Evolutionary conservation across 1,284 basidiomycete genomes (phyloP).

Genomic region (Neonothopanus nambi): DNA sequence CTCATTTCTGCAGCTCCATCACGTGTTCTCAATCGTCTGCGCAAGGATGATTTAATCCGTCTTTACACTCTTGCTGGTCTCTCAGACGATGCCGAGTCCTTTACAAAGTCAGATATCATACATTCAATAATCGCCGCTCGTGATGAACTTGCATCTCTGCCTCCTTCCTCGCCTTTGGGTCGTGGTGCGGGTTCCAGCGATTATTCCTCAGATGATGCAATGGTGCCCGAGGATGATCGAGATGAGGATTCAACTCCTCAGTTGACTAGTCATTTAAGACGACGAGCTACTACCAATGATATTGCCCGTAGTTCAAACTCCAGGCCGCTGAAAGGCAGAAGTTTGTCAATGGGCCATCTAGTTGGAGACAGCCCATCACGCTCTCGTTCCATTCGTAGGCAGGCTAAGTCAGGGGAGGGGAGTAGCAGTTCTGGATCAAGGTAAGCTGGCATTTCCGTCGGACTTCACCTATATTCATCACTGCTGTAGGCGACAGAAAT

Average conservation of each 20-base stretch:
- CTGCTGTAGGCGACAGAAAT: constrained; percentile 13
- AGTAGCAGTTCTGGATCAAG: constrained; percentile 24
- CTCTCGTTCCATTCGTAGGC: constrained; percentile 1
- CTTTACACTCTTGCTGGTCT: constrained; percentile 77
- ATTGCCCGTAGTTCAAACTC: constrained; percentile 26
- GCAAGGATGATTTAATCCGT: constrained; percentile 77
- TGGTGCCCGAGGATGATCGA: constrained; percentile 50
- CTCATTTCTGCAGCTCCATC: constrained; percentile 71
- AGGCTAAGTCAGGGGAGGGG: constrained; percentile 19
- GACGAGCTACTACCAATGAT: constrained; percentile 63
- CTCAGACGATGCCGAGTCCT: constrained; percentile 61
- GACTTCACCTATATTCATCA: not conserved
- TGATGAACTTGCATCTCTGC: constrained; percentile 65
- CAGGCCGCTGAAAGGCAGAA: constrained; percentile 39
- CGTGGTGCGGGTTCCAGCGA: constrained; percentile 61
- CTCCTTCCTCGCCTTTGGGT: constrained; percentile 71
- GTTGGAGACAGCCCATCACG: constrained; percentile 5
- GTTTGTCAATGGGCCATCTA: constrained; percentile 44
- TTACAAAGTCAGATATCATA: constrained; percentile 82
- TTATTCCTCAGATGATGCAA: constrained; percentile 74
- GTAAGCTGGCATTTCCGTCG: constrained; percentile 26
- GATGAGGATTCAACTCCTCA: constrained; percentile 26
- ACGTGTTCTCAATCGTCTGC: constrained; percentile 69
- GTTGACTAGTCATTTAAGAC: constrained; percentile 34
- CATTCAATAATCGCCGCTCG: constrained; percentile 73